Evolutionary conservation across 768 basidiomycete species (phyloP).

Genomic region (Mrakia gelida): DNA sequence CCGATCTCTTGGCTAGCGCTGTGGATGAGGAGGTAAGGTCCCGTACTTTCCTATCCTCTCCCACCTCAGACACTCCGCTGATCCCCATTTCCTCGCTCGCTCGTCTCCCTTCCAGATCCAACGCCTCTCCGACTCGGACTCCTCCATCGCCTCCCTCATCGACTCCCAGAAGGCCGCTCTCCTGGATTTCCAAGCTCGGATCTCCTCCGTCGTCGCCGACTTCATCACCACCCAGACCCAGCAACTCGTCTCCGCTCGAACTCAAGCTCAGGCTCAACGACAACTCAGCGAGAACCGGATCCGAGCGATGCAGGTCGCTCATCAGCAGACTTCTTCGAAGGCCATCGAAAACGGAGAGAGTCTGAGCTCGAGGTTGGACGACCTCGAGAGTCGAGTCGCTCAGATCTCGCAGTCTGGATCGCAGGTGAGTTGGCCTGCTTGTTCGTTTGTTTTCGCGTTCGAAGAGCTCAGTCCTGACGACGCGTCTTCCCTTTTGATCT

Average conservation of each 20-base stretch:
- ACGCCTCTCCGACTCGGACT: neutral
- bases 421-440: neutral
- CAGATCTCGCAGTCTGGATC: constrained; percentile 6
- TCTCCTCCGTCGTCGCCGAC: constrained; percentile 4
- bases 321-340: neutral
- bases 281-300: neutral
- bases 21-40: constrained; percentile 1
- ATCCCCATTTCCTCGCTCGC: too few relatives aligned
- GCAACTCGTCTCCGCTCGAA: constrained; percentile 12
- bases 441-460: too few relatives aligned
- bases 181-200: constrained; percentile 9
- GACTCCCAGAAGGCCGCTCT: neutral
- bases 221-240: neutral
- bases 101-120: neutral
- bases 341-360: neutral
- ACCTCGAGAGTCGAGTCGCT: neutral
- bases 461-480: neutral
- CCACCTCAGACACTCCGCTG: neutral
- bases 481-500: neutral
- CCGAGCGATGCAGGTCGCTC: neutral
- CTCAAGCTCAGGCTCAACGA: neutral
- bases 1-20: neutral
- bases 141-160: constrained; percentile 6
- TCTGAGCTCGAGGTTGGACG: neutral
- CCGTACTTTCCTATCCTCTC: neutral